phyloP scores from a whole-genome alignment of 2,329 filamentous ascomycete genomes.

The Diaporthe destruens region DNA sequence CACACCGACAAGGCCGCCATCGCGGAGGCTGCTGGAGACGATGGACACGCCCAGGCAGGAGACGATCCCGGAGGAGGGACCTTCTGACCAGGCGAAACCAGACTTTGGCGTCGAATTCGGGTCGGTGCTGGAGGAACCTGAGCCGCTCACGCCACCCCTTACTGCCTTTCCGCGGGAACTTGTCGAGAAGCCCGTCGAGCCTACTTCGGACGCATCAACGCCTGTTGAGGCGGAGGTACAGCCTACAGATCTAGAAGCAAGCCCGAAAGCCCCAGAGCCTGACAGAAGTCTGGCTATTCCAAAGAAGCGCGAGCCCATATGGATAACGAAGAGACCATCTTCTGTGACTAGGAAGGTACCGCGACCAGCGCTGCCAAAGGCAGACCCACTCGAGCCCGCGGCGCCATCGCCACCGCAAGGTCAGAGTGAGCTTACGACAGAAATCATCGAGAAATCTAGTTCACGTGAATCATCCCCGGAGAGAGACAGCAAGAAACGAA shows the following conservation, averaged over 20 bases:
- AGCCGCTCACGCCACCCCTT: constrained; percentile 33
- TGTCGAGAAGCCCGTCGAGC: background rate
- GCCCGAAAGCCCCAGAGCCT: background rate
- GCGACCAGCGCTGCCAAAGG: constrained; percentile 4
- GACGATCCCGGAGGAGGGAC: constrained; percentile 14
- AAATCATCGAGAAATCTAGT: background rate
- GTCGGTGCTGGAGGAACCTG: constrained; percentile 37
- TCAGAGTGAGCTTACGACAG: background rate
- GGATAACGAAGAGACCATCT: constrained; percentile 24
- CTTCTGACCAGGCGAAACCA: background rate
- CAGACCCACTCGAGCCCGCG: constrained; percentile 1
- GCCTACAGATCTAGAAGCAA: background rate
- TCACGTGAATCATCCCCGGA: background rate
- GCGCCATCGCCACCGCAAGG: background rate
- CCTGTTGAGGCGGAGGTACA: background rate
- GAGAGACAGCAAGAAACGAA: background rate
- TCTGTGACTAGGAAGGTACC: constrained; percentile 11
- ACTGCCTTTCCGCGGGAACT: constrained; percentile 29
- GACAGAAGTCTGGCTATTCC: background rate
- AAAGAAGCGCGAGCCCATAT: constrained; percentile 26
- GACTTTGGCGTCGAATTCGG: constrained; percentile 27
- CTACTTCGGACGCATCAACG: background rate
- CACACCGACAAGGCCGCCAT: constrained; percentile 12
- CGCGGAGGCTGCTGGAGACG: constrained; percentile 19
- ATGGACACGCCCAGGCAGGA: constrained; percentile 19